phyloP scores from a whole-genome alignment of 345 rosid genomes.

The Arabidopsis suecica region DNA sequence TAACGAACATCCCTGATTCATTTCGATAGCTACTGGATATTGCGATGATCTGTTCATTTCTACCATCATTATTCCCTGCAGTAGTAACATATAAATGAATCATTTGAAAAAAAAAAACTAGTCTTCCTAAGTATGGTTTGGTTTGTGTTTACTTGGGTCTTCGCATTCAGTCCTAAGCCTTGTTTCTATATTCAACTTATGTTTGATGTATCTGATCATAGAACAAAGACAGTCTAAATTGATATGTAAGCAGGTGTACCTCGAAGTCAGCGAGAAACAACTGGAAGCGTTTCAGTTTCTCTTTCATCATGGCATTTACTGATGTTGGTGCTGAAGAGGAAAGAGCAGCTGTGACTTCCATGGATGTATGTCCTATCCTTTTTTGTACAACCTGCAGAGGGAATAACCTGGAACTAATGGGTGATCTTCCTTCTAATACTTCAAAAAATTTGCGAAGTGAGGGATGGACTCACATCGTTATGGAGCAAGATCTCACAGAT shows the following conservation, averaged over 20 bases:
- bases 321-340: constrained; percentile 59
- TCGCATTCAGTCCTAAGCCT: constrained; percentile 19
- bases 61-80: constrained; percentile 77
- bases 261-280: constrained; percentile 71
- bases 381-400: constrained; percentile 69
- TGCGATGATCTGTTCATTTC: constrained; percentile 63
- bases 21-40: constrained; percentile 71
- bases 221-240: constrained; percentile 8
- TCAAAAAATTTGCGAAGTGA: background rate
- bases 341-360: constrained; percentile 81
- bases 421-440: background rate
- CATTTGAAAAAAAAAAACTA: background rate
- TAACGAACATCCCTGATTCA: constrained; percentile 71
- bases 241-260: constrained; percentile 50
- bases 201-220: constrained; percentile 4
- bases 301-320: constrained; percentile 69
- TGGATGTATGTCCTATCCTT: constrained; percentile 77
- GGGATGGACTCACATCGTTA: constrained; percentile 64
- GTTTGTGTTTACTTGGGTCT: constrained; percentile 11
- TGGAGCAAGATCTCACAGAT: constrained; percentile 83
- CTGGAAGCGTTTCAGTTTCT: constrained; percentile 71
- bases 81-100: constrained; percentile 27
- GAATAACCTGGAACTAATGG: constrained; percentile 21
- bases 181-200: constrained; percentile 21
- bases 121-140: constrained; percentile 4